These are phyloP conservation scores for Peronosclerospora sorghi DNA, from an alignment of 352 stramenopile species.

Conservation along the genomic window DNA sequence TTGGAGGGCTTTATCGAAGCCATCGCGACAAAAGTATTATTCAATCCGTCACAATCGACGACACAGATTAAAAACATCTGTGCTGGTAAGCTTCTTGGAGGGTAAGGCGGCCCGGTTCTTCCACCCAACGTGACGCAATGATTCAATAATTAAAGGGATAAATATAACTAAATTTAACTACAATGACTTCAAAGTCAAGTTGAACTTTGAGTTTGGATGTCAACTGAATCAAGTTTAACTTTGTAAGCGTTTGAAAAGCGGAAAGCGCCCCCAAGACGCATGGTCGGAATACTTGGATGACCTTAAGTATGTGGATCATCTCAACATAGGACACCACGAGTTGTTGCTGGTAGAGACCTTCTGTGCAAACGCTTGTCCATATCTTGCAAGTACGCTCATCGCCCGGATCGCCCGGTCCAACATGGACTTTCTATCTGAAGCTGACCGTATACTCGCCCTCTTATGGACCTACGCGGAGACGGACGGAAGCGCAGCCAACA, in stretches of 20 bases:
- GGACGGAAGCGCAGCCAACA: background rate
- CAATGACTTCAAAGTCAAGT: background rate
- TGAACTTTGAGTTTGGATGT: conserved; percentile 1
- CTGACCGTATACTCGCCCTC: background rate
- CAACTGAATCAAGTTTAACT: conserved; percentile 4
- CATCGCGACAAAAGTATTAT: background rate
- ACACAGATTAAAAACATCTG: conserved; percentile 1
- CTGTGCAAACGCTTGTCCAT: background rate
- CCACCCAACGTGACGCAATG: conserved; percentile 4
- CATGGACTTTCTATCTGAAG: background rate
- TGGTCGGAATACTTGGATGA: background rate
- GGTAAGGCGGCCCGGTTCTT: conserved; percentile 4
- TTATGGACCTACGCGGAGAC: background rate
- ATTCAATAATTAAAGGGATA: background rate
- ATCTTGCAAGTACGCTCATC: background rate
- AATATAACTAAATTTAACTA: conserved; percentile 5
- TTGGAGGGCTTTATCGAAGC: background rate
- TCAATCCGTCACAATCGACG: background rate
- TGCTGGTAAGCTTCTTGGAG: background rate
- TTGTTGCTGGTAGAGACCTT: background rate
- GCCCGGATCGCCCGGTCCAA: background rate
- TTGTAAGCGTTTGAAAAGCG: background rate
- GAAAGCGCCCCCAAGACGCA: conserved; percentile 1
- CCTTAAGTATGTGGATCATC: background rate
- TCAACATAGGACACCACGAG: background rate